Conservation (phyloP, 2,329 filamentous ascomycete genomes). For the Pseudophaeomoniella oleicola region DNA sequence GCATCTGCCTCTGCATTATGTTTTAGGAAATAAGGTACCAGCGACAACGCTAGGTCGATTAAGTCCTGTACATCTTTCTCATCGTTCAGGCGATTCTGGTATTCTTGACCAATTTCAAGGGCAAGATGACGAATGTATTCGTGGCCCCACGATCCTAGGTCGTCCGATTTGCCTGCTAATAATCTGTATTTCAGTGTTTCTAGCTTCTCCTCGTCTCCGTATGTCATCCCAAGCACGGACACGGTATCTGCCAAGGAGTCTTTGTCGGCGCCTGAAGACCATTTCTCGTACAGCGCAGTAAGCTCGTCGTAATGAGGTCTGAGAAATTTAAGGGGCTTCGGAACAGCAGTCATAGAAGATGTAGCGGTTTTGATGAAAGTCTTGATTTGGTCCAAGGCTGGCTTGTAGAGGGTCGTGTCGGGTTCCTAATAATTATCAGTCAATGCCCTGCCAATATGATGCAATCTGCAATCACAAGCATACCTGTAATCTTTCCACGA, state of each 20-base stretch:
- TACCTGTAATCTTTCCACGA: constrained; percentile 88
- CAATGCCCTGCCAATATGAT: background rate
- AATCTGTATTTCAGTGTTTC: constrained; percentile 95
- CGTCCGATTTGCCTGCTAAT: constrained; percentile 64
- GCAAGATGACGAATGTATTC: constrained; percentile 95
- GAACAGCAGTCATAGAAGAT: constrained; percentile 97
- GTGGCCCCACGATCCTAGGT: constrained; percentile 95
- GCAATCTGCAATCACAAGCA: constrained; percentile 10
- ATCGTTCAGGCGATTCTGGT: constrained; percentile 69
- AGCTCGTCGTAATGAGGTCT: constrained; percentile 90
- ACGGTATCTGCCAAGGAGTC: constrained; percentile 80
- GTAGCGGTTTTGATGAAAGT: constrained; percentile 98
- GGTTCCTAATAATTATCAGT: constrained; percentile 57
- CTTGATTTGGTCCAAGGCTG: constrained; percentile 91
- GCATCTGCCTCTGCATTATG: constrained; percentile 97
- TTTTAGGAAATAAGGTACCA: constrained; percentile 89
- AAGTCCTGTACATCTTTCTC: constrained; percentile 77
- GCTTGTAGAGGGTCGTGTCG: constrained; percentile 75
- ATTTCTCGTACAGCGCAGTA: constrained; percentile 75
- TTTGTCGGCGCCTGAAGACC: constrained; percentile 74
- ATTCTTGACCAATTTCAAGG: constrained; percentile 89
- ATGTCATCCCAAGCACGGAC: constrained; percentile 97
- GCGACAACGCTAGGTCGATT: constrained; percentile 64
- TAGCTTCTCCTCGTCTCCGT: constrained; percentile 87
- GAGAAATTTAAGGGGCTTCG: constrained; percentile 95